These are phyloP conservation scores for Suhomyces sp. DNA, from an alignment of 805 yeast species.

Conservation along the genomic window DNA sequence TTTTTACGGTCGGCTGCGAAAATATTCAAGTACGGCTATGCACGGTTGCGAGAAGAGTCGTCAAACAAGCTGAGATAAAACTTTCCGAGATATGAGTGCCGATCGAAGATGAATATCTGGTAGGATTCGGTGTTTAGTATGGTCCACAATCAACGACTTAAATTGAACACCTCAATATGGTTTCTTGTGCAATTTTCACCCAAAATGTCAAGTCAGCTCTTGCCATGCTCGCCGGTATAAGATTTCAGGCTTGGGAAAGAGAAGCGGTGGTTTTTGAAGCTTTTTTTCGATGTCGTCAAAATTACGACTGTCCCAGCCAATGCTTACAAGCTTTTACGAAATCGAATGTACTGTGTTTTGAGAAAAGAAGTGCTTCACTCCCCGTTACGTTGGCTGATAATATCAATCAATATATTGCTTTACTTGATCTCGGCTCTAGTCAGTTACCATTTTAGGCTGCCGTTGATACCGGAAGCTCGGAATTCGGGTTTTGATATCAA, in stretches of 20 bases:
- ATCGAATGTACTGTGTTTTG: no score
- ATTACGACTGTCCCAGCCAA: neutral
- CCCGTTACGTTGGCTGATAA: neutral
- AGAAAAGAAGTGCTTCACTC: neutral
- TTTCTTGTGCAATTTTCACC: neutral
- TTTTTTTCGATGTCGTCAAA: neutral
- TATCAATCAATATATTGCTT: conserved; percentile 3
- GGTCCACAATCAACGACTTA: neutral
- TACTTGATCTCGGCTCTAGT: conserved; percentile 7
- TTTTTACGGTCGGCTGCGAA: neutral
- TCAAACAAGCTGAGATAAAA: neutral
- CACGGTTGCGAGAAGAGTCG: neutral
- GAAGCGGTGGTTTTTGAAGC: neutral
- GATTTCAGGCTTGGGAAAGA: neutral
- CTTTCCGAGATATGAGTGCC: neutral
- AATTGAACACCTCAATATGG: neutral
- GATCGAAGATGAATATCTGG: neutral
- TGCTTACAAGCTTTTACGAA: no score
- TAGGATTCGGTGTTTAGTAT: neutral
- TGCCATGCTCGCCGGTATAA: neutral
- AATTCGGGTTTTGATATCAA: conserved; percentile 7
- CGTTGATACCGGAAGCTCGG: conserved; percentile 13
- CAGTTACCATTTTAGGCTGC: conserved; percentile 8
- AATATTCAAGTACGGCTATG: neutral
- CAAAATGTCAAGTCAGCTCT: neutral